These are phyloP conservation scores for Leccinum barrowsii DNA, from an alignment of 768 basidiomycete genomes.

Conservation along the genomic window DNA sequence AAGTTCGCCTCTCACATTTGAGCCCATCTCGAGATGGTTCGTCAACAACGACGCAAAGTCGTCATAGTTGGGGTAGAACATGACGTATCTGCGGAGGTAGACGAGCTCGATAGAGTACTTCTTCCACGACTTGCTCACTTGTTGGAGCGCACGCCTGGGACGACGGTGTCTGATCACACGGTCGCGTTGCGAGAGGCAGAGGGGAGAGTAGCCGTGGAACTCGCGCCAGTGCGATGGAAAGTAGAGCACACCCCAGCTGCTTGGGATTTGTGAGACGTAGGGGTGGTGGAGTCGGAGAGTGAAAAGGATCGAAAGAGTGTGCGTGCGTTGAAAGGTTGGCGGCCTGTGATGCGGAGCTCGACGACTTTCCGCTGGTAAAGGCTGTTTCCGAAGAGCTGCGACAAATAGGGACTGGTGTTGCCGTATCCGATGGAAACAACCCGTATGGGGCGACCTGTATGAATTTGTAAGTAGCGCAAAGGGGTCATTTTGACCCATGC, in stretches of 20 bases:
- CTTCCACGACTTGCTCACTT: slow-evolving; percentile 81
- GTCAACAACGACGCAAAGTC: slow-evolving; percentile 75
- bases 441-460: neutral
- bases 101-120: slow-evolving; percentile 85
- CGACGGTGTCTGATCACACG: slow-evolving; percentile 43
- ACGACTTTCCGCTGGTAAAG: slow-evolving; percentile 84
- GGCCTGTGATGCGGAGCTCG: slow-evolving; percentile 66
- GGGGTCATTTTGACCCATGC: slow-evolving; percentile 83
- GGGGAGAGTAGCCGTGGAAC: slow-evolving; percentile 72
- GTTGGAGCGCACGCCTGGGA: slow-evolving; percentile 77
- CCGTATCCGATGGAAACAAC: slow-evolving; percentile 50
- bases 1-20: slow-evolving; percentile 64
- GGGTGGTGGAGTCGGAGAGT: slow-evolving; percentile 47
- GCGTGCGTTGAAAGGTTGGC: slow-evolving; percentile 66
- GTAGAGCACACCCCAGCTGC: slow-evolving; percentile 90
- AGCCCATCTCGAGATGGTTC: slow-evolving; percentile 85
- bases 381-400: slow-evolving; percentile 71
- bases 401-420: slow-evolving; percentile 33
- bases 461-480: slow-evolving; percentile 50
- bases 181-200: slow-evolving; percentile 54
- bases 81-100: slow-evolving; percentile 77
- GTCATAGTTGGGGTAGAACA: slow-evolving; percentile 86
- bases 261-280: slow-evolving; percentile 83
- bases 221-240: slow-evolving; percentile 88
- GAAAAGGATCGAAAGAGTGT: slow-evolving; percentile 45